phyloP scores from a whole-genome alignment of 2,329 filamentous ascomycete species.

The Fusarium penzigii region DNA sequence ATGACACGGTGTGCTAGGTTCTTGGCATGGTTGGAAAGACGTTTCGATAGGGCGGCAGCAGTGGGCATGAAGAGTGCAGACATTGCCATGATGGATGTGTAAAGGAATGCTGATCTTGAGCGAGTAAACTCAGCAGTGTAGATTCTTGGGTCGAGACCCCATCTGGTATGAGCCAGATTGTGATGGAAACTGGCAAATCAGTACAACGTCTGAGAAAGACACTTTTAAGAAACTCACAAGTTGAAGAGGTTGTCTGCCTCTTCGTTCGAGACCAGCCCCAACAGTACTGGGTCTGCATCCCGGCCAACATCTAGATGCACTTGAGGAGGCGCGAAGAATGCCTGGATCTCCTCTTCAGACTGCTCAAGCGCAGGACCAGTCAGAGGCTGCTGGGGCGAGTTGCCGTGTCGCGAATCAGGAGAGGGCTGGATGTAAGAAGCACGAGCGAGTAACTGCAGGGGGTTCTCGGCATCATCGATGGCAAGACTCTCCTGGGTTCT shows the following conservation, averaged over 20 bases:
- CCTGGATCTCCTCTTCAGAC: constrained; percentile 52
- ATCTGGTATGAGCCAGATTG: constrained; percentile 70
- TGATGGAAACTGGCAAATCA: constrained; percentile 59
- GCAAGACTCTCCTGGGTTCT: constrained; percentile 54
- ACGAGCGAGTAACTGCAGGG: constrained; percentile 69
- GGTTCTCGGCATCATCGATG: constrained; percentile 74
- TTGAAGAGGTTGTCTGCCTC: constrained; percentile 65
- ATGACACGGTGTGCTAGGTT: constrained; percentile 64
- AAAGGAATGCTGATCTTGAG: constrained; percentile 67
- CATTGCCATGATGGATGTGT: constrained; percentile 70
- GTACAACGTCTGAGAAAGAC: background rate
- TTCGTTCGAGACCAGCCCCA: constrained; percentile 66
- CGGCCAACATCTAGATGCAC: constrained; percentile 64
- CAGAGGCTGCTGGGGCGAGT: constrained; percentile 27
- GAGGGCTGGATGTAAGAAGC: constrained; percentile 69
- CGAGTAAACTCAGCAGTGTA: constrained; percentile 68
- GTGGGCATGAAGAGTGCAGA: constrained; percentile 68
- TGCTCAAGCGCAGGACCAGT: constrained; percentile 22
- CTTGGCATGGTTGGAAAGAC: constrained; percentile 65
- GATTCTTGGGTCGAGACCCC: constrained; percentile 69
- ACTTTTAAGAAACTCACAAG: constrained; percentile 51
- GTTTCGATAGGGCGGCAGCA: constrained; percentile 63
- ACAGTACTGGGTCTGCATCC: constrained; percentile 68
- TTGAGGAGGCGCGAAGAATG: constrained; percentile 67
- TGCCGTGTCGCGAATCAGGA: constrained; percentile 35